A percentile compares a stretch with the other conserved stretches of the same genome.
These are phyloP conservation scores for Triangularia setosa DNA, from an alignment of 2,329 filamentous ascomycete genomes.

Conservation along the genomic window DNA sequence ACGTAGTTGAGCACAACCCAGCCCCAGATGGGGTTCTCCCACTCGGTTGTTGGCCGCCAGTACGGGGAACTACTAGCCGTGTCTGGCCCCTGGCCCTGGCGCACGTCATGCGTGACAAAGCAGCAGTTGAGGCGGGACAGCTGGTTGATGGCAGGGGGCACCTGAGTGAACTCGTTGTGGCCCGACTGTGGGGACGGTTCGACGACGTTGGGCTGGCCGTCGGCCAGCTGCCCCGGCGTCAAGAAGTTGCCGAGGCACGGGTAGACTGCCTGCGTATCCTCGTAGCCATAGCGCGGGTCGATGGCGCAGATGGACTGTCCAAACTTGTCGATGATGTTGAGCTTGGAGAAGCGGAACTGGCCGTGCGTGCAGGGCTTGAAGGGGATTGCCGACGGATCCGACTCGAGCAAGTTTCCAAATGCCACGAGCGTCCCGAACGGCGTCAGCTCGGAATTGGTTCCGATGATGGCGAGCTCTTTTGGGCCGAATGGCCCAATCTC, in stretches of 20 bases:
- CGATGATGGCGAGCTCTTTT: neutral
- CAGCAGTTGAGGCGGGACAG: constrained; percentile 33
- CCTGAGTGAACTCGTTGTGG: constrained; percentile 35
- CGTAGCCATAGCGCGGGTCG: constrained; percentile 20
- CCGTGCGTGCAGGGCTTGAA: constrained; percentile 48
- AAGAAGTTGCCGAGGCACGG: neutral
- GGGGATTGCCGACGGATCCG: constrained; percentile 18
- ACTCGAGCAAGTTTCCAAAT: too few species aligned
- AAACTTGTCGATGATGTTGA: constrained; percentile 49
- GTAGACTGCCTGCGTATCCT: neutral
- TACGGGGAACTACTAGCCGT: neutral
- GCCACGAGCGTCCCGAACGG: constrained; percentile 32
- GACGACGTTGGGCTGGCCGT: neutral
- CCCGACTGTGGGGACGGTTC: neutral
- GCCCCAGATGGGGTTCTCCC: constrained; percentile 41
- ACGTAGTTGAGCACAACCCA: constrained; percentile 41
- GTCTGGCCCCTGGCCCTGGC: neutral
- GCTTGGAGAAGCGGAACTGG: constrained; percentile 42
- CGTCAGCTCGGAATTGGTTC: constrained; percentile 29
- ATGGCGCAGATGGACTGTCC: constrained; percentile 38
- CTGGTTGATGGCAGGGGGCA: constrained; percentile 41
- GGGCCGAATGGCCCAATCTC: too few species aligned
- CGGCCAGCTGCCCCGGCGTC: neutral
- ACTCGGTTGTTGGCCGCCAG: constrained; percentile 30
- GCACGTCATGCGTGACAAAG: constrained; percentile 28